Conservation (phyloP, 2,329 filamentous ascomycete species). For the Ceratocystis cacaofunesta region DNA sequence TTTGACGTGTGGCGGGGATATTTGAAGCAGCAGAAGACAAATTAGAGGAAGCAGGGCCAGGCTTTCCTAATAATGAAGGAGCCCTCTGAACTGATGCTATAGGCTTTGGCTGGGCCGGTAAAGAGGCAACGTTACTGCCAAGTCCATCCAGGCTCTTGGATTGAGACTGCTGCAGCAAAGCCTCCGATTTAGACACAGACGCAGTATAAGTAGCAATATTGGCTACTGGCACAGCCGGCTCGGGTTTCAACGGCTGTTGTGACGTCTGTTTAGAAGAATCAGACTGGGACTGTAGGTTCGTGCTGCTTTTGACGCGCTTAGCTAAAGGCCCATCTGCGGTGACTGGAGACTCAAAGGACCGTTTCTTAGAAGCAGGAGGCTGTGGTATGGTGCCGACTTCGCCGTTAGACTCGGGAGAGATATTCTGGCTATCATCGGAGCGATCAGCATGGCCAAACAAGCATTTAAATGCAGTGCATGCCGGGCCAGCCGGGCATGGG, state of each 20-base stretch:
- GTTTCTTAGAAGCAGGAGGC: neutral
- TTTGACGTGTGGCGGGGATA: neutral
- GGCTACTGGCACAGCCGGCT: neutral
- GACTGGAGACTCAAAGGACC: neutral
- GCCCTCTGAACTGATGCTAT: neutral
- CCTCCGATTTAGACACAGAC: neutral
- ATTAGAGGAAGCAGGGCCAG: neutral
- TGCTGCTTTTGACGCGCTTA: neutral
- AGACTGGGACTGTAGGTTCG: neutral
- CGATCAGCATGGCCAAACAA: slow-evolving; percentile 31
- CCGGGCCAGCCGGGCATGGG: slow-evolving; percentile 35
- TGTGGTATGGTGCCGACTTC: neutral
- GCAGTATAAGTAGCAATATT: neutral
- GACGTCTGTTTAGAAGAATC: neutral
- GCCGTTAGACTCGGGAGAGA: neutral
- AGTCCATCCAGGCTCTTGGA: neutral
- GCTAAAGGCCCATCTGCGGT: slow-evolving; percentile 38
- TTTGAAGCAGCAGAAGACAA: neutral
- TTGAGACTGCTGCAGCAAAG: neutral
- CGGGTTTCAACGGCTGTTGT: neutral
- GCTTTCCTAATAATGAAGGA: neutral
- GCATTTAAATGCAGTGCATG: slow-evolving; percentile 35
- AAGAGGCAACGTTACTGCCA: neutral
- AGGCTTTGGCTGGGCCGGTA: neutral
- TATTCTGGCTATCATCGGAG: slow-evolving; percentile 21